Conservation (phyloP, 495 filamentous ascomycete species). For the Aspergillus leporis region DNA sequence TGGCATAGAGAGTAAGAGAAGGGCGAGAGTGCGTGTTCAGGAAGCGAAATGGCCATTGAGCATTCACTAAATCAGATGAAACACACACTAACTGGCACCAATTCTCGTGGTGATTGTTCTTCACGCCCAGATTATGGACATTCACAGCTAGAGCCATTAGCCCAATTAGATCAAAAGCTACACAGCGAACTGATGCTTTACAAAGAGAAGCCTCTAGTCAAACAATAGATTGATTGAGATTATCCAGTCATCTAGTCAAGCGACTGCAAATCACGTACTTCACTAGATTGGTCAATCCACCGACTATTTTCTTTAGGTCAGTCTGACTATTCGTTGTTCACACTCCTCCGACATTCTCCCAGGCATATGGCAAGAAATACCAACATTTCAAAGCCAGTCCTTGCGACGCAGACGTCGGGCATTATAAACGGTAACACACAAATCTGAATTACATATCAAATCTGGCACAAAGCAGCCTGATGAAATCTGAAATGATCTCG, state of each 20-base stretch:
- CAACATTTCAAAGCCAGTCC: neutral
- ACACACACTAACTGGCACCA: too few species aligned
- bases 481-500: neutral
- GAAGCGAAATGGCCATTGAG: too few species aligned
- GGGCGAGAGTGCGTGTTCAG: neutral
- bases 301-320: neutral
- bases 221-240: neutral
- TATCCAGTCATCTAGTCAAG: neutral
- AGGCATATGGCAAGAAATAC: neutral
- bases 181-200: neutral
- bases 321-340: neutral
- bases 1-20: neutral
- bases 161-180: neutral
- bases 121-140: neutral
- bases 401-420: neutral
- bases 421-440: neutral
- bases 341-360: neutral
- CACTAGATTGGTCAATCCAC: constrained; percentile 2
- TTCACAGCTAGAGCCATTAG: neutral
- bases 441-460: neutral
- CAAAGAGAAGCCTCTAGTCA: neutral
- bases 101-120: neutral
- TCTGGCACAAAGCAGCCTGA: neutral
- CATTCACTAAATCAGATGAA: neutral
- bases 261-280: neutral